These are phyloP conservation scores for Colletotrichum navitas DNA, from an alignment of 2,329 filamentous ascomycete species.

Conservation along the genomic window DNA sequence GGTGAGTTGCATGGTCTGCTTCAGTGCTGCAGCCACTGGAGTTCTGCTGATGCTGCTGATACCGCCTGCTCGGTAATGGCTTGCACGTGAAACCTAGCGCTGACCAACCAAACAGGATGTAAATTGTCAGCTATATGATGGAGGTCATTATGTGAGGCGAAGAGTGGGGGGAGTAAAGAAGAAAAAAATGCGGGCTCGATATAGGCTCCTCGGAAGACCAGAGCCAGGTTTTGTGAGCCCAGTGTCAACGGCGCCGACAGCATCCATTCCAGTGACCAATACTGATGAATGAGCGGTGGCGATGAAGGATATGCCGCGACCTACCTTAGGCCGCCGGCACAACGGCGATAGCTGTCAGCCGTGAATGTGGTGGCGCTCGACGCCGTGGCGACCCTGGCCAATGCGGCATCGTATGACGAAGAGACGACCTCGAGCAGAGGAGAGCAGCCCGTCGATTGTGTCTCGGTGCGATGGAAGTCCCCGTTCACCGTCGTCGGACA, in stretches of 20 bases:
- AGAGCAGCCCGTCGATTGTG: slow-evolving; percentile 8
- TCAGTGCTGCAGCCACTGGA: background rate
- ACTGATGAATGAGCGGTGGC: background rate
- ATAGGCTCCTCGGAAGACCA: background rate
- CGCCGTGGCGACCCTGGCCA: background rate
- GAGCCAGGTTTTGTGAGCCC: background rate
- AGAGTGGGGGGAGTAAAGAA: slow-evolving; percentile 6
- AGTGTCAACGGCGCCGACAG: slow-evolving; percentile 7
- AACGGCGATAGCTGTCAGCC: slow-evolving; percentile 28
- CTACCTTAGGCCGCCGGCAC: slow-evolving; percentile 5
- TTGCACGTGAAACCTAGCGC: slow-evolving; percentile 31
- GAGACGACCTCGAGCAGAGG: slow-evolving; percentile 14
- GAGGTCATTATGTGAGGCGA: background rate
- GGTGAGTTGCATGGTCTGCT: slow-evolving; percentile 33
- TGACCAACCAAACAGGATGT: slow-evolving; percentile 39
- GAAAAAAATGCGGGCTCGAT: background rate
- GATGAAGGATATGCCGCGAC: slow-evolving; percentile 20
- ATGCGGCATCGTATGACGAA: slow-evolving; percentile 33
- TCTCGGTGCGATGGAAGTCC: slow-evolving; percentile 31
- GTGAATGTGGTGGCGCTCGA: slow-evolving; percentile 8
- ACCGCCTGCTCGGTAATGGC: background rate
- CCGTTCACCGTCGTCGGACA: slow-evolving; percentile 28
- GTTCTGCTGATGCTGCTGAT: background rate
- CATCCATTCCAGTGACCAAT: background rate
- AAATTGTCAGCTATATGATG: slow-evolving; percentile 7